These are phyloP conservation scores for Fragaria nilgerrensis DNA, from an alignment of 306 rosid species.

Conservation along the genomic window DNA sequence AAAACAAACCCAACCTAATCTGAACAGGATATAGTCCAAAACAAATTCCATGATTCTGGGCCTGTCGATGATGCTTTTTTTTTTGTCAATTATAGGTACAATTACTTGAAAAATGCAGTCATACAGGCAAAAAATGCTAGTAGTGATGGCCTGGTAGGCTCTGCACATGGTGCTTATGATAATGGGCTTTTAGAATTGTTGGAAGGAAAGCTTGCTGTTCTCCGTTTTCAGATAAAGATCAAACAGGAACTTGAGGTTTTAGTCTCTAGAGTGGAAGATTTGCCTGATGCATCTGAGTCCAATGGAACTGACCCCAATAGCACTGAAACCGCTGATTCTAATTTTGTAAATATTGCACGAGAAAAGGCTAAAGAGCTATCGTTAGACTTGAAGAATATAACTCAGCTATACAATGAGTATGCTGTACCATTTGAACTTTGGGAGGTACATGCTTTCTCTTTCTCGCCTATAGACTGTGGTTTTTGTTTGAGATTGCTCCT, in stretches of 20 bases:
- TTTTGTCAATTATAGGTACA: constrained; percentile 63
- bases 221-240: constrained; percentile 87
- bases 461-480: neutral
- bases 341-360: constrained; percentile 41
- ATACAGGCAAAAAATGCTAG: constrained; percentile 84
- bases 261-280: constrained; percentile 65
- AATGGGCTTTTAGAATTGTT: constrained; percentile 85
- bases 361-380: constrained; percentile 80
- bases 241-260: constrained; percentile 80
- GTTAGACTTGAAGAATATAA: constrained; percentile 74
- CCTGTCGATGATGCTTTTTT: constrained; percentile 21
- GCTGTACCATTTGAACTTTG: constrained; percentile 95
- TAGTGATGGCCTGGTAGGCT: constrained; percentile 58
- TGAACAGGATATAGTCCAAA: neutral
- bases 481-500: neutral
- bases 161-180: constrained; percentile 65
- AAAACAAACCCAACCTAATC: neutral
- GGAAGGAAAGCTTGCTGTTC: constrained; percentile 99
- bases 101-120: constrained; percentile 90
- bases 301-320: constrained; percentile 45
- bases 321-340: constrained; percentile 39
- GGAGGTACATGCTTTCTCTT: constrained; percentile 68
- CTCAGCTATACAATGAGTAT: constrained; percentile 92
- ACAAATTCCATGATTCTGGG: neutral
- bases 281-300: constrained; percentile 50